Percentiles rank a stretch among this genome's conserved stretches.
These are phyloP conservation scores for Lentithecium fluviatile DNA, from an alignment of 495 filamentous ascomycete species.

Conservation along the genomic window DNA sequence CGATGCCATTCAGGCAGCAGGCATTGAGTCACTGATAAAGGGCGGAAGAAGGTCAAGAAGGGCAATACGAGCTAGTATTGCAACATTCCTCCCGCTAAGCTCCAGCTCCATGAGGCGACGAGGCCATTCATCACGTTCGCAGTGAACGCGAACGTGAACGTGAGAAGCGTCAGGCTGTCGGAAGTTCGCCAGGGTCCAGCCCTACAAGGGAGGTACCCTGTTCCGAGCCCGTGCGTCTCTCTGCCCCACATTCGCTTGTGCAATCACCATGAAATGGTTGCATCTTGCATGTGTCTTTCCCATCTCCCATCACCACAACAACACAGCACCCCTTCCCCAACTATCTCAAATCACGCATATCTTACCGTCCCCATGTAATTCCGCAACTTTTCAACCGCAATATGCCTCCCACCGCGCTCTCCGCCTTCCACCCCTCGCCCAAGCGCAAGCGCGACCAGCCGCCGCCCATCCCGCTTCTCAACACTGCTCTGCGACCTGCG, in stretches of 20 bases:
- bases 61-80: no score
- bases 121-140: no score
- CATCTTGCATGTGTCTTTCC: slow-evolving; percentile 8
- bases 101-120: no score
- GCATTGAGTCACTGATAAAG: no score
- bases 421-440: slow-evolving; percentile 27
- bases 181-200: slow-evolving; percentile 11
- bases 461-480: slow-evolving; percentile 20
- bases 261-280: slow-evolving; percentile 17
- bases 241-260: slow-evolving; percentile 26
- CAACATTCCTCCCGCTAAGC: no score
- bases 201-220: slow-evolving; percentile 12
- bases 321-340: not conserved
- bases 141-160: no score
- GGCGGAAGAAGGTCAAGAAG: not conserved
- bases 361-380: slow-evolving; percentile 10
- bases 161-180: no score
- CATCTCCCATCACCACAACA: not conserved
- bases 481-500: slow-evolving; percentile 21
- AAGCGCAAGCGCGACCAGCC: slow-evolving; percentile 36
- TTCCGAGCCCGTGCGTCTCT: not conserved
- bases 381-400: not conserved
- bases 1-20: no score
- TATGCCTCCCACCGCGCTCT: slow-evolving; percentile 28
- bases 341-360: not conserved